These are phyloP conservation scores for Knoxia roxburghii DNA, from an alignment of 257 asterid species.

Conservation along the genomic window DNA sequence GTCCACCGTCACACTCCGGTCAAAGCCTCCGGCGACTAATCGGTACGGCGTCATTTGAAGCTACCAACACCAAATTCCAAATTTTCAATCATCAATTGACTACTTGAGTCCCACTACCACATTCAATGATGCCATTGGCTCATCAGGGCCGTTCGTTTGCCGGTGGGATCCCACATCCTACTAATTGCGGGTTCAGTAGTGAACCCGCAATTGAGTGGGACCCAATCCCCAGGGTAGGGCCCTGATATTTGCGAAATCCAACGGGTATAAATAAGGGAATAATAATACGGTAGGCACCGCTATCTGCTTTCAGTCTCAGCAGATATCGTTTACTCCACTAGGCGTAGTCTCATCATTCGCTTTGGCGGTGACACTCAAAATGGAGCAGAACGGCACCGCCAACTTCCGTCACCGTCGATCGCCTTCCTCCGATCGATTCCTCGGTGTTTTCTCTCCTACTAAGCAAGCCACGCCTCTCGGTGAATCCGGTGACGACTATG, in stretches of 20 bases:
- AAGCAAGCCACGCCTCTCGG: slow-evolving; percentile 16
- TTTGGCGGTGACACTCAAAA: slow-evolving; percentile 10
- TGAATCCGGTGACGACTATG: slow-evolving; percentile 16
- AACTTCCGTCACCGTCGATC: slow-evolving; percentile 52
- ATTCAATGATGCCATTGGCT: too few species aligned
- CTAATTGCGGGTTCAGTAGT: too few species aligned
- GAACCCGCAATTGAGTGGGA: too few species aligned
- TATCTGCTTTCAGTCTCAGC: background rate
- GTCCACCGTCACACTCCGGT: too few species aligned
- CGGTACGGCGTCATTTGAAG: too few species aligned
- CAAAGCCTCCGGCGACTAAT: too few species aligned
- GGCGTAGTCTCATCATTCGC: background rate
- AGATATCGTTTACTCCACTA: background rate
- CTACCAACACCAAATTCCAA: too few species aligned
- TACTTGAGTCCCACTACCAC: too few species aligned
- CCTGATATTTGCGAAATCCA: background rate
- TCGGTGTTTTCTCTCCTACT: slow-evolving; percentile 65
- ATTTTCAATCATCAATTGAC: too few species aligned
- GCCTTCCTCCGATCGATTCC: slow-evolving; percentile 59
- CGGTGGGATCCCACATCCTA: too few species aligned
- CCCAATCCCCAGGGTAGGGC: background rate
- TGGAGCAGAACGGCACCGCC: slow-evolving; percentile 47
- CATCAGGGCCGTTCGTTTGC: too few species aligned
- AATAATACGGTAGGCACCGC: background rate
- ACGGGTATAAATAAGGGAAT: background rate